Evolutionary conservation across 1,284 basidiomycete species (phyloP), one percentile per base, ranked within the genome.

Genomic region (Hemileia vastatrix): DNA sequence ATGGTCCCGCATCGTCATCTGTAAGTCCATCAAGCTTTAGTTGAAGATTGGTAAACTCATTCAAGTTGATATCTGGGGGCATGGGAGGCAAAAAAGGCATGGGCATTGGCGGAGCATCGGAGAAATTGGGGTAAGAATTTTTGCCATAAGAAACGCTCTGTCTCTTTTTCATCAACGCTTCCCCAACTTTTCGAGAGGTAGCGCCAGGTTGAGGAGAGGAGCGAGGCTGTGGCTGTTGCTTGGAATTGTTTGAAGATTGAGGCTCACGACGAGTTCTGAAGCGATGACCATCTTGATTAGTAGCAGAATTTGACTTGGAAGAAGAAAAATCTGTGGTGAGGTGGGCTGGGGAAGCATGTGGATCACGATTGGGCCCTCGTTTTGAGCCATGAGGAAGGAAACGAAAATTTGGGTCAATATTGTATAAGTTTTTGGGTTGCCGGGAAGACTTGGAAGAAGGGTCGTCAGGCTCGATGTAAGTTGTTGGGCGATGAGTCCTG

Each of bases 111-210:
- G 59, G 59, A 9, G 59, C 53, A 32, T 45, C 50, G 47, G 53
- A 48, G 43, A 23, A 31, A 24, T 40, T 32, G 9, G 54, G 45
- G 49, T 47, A 31, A 13, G 51, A 23, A 5, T 23, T 19, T 18
- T 66, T 55, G 11, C 63, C 62, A 57, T 72, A 73, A 40, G 67
- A 68, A 45, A 74, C 69, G 40, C 67, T 68, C 59, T 74, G 72
- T 0, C 72, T 65, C 64, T 72, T 72, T 67, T 72, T 74, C 54
- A 72, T 66, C 18, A 74, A 60, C 2, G 61, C 61, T 1, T 67
- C 72, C 23, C 71, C 71, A 55, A 74, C 69, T 60, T 71, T 72
- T 24, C 51, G 47, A 31, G 44, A 27, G 13, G 44, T 43, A 1
- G 51, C 59, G 23, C 49, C 51, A 9, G 51, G 27, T 33, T 27